Conservation (phyloP, 257 asterid species). For the Solanum neorickii region DNA sequence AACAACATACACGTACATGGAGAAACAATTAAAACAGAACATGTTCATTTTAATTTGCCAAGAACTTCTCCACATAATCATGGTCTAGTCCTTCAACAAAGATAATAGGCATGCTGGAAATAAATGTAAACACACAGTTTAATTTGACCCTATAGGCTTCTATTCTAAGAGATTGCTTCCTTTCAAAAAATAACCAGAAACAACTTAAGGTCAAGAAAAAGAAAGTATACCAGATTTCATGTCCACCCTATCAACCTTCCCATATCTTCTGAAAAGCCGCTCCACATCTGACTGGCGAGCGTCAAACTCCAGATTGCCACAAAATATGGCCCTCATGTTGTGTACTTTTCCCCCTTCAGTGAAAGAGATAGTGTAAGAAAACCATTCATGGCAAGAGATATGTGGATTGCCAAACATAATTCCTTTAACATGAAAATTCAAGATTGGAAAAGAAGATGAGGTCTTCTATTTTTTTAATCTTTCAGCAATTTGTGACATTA, state of each 20-base stretch:
- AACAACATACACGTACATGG: background rate
- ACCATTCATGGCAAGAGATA: background rate
- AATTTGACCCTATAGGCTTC: background rate
- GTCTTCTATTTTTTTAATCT: background rate
- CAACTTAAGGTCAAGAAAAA: background rate
- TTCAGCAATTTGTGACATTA: background rate
- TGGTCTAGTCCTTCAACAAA: background rate
- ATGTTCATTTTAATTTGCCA: background rate
- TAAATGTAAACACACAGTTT: background rate
- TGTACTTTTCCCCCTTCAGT: conserved; percentile 14
- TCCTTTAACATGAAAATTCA: background rate
- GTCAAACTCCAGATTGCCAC: conserved; percentile 88
- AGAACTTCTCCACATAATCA: background rate
- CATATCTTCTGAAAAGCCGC: conserved; percentile 79
- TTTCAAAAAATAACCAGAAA: background rate
- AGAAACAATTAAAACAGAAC: background rate
- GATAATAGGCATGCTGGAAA: background rate
- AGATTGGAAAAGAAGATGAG: background rate
- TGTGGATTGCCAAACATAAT: background rate
- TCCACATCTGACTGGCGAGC: conserved; percentile 79
- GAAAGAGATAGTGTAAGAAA: background rate
- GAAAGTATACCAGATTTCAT: conserved; percentile 65
- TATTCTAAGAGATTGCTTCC: background rate
- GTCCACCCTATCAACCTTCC: conserved; percentile 89
- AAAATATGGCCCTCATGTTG: conserved; percentile 67